Conservation (phyloP, 768 basidiomycete genomes). For the Amanita exitialis region DNA sequence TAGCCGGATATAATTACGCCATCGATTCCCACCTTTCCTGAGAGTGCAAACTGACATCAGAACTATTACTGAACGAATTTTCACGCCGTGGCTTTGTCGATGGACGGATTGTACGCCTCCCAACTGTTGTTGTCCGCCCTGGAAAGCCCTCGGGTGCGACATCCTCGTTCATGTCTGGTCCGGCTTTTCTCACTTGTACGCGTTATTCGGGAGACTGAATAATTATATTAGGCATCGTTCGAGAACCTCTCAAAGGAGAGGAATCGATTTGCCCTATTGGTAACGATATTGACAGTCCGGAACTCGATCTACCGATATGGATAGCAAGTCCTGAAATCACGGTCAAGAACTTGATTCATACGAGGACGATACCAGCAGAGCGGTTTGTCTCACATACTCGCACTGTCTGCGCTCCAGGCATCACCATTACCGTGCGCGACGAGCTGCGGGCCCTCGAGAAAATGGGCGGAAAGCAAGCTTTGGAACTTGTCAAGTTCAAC, state of each 20-base stretch:
- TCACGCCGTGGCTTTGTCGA: slow-evolving; percentile 47
- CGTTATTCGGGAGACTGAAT: background rate
- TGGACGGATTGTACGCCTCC: slow-evolving; percentile 49
- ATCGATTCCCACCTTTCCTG: slow-evolving; percentile 41
- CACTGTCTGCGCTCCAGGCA: slow-evolving; percentile 50
- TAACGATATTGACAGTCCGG: slow-evolving; percentile 29
- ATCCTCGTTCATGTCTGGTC: slow-evolving; percentile 47
- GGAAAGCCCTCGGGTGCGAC: slow-evolving; percentile 45
- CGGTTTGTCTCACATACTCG: slow-evolving; percentile 34
- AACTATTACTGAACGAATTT: slow-evolving; percentile 51
- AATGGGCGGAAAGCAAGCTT: slow-evolving; percentile 38
- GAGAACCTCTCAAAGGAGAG: slow-evolving; percentile 45
- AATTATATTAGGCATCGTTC: slow-evolving; percentile 30
- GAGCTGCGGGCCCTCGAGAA: slow-evolving; percentile 42
- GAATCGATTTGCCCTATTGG: slow-evolving; percentile 43
- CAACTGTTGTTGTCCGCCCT: slow-evolving; percentile 48
- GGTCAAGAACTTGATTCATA: slow-evolving; percentile 40
- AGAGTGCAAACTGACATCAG: slow-evolving; percentile 43
- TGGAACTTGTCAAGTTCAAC: slow-evolving; percentile 36
- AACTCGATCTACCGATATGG: slow-evolving; percentile 38
- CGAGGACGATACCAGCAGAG: slow-evolving; percentile 33
- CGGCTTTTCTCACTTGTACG: background rate
- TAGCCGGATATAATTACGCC: slow-evolving; percentile 35
- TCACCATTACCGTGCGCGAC: slow-evolving; percentile 44
- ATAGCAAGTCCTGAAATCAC: slow-evolving; percentile 41